Conservation (phyloP, 495 filamentous ascomycete species). For the Xylaria venustula region DNA sequence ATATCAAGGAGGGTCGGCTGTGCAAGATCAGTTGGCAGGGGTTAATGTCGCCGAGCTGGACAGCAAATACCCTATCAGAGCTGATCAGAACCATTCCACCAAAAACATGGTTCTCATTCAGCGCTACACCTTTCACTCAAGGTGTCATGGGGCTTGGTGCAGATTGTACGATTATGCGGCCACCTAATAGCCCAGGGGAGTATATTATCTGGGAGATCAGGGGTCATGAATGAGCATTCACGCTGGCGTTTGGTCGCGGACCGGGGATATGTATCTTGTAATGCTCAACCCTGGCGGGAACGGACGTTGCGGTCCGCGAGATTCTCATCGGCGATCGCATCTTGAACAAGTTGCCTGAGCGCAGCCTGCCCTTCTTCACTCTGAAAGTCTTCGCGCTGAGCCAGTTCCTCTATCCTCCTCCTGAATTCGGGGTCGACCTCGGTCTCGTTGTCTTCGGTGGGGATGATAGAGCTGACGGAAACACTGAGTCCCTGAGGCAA, state of each 20-base stretch:
- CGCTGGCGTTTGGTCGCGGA: background rate
- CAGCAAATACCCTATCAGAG: slow-evolving; percentile 37
- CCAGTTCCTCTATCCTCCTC: slow-evolving; percentile 73
- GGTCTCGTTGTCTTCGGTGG: slow-evolving; percentile 54
- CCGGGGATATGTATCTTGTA: slow-evolving; percentile 15
- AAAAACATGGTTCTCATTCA: slow-evolving; percentile 51
- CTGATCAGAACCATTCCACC: slow-evolving; percentile 38
- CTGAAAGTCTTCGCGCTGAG: slow-evolving; percentile 68
- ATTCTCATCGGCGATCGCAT: slow-evolving; percentile 59
- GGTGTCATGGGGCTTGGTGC: slow-evolving; percentile 40
- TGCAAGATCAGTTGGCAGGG: slow-evolving; percentile 56
- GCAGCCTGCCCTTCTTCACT: slow-evolving; percentile 67
- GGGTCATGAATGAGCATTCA: slow-evolving; percentile 36
- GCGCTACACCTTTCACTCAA: slow-evolving; percentile 44
- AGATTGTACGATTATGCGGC: slow-evolving; percentile 47
- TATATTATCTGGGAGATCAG: slow-evolving; percentile 57
- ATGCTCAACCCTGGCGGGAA: slow-evolving; percentile 51
- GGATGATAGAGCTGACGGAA: slow-evolving; percentile 64
- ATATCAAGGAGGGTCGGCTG: slow-evolving; percentile 25
- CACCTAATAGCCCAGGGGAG: slow-evolving; percentile 42
- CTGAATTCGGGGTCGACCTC: slow-evolving; percentile 69
- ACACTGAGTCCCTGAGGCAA: slow-evolving; percentile 66
- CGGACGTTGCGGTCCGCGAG: slow-evolving; percentile 61
- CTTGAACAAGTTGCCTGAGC: slow-evolving; percentile 66
- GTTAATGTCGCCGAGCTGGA: slow-evolving; percentile 49